Conservation (phyloP, 805 yeast species). For the Schizosaccharomyces japonicus region DNA sequence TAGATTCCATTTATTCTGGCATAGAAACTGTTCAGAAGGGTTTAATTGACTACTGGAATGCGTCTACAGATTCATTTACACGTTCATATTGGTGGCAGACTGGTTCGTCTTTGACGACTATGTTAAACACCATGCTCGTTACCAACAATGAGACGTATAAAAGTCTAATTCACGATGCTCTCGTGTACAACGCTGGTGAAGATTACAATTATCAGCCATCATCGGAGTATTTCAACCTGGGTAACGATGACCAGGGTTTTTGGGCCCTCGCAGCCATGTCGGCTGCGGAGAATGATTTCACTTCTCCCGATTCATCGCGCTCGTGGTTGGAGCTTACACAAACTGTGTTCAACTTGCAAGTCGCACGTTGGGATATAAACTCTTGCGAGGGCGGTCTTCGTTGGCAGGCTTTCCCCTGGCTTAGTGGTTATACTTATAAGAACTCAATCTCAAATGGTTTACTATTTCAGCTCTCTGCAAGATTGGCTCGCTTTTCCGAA, state of each 20-base stretch:
- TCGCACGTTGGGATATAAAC: conserved; percentile 45
- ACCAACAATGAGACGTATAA: conserved; percentile 47
- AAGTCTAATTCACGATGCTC: conserved; percentile 32
- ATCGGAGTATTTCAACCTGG: conserved; percentile 65
- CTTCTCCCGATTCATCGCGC: conserved; percentile 38
- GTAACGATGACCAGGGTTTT: conserved; percentile 82
- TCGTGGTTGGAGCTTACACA: conserved; percentile 62
- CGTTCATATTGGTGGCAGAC: conserved; percentile 1
- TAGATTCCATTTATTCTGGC: neutral
- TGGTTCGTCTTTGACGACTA: neutral
- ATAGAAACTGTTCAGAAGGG: neutral
- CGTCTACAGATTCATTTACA: neutral
- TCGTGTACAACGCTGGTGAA: conserved; percentile 41
- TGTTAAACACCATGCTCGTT: neutral
- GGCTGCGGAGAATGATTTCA: conserved; percentile 64
- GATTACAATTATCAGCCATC: conserved; percentile 50
- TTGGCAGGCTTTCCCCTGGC: conserved; percentile 83
- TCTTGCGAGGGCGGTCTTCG: conserved; percentile 57
- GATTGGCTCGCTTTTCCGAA: conserved; percentile 54
- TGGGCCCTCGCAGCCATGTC: conserved; percentile 77
- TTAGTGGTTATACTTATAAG: conserved; percentile 67
- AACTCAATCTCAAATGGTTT: conserved; percentile 75
- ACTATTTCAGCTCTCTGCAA: conserved; percentile 55
- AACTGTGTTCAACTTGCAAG: conserved; percentile 71
- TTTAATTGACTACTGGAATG: conserved; percentile 1